Evolutionary conservation across 2,329 filamentous ascomycete species (phyloP).

Genomic region (Aureobasidium musti): DNA sequence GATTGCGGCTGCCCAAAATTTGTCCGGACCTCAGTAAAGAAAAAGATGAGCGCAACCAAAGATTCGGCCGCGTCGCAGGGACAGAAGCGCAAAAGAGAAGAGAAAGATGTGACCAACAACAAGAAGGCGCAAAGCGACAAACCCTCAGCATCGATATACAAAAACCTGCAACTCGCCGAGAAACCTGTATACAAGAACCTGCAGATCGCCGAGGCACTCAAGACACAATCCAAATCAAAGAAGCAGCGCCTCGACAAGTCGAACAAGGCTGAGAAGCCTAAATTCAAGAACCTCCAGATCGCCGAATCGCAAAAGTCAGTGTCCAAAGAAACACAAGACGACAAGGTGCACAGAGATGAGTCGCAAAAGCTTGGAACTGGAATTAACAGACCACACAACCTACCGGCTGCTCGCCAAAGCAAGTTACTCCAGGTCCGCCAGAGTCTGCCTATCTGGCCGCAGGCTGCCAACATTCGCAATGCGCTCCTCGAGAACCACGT

Average conservation of each 20-base stretch:
- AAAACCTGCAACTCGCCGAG: slow-evolving; percentile 19
- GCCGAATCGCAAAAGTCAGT: slow-evolving; percentile 8
- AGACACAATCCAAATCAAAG: slow-evolving; percentile 7
- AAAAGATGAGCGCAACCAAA: slow-evolving; percentile 9
- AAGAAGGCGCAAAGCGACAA: slow-evolving; percentile 12
- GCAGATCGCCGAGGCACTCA: background rate
- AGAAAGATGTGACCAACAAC: slow-evolving; percentile 9
- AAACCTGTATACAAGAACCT: slow-evolving; percentile 27
- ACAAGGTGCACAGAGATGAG: background rate
- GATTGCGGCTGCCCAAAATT: background rate
- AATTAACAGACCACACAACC: background rate
- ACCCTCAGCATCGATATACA: slow-evolving; percentile 10
- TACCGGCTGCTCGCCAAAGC: background rate
- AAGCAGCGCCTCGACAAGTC: background rate
- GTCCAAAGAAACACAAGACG: background rate
- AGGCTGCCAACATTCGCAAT: slow-evolving; percentile 68
- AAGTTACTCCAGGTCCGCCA: slow-evolving; percentile 39
- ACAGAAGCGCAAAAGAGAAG: slow-evolving; percentile 28
- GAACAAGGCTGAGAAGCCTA: background rate
- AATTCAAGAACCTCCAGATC: slow-evolving; percentile 27
- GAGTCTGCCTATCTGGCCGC: slow-evolving; percentile 76
- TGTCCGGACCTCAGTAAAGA: background rate
- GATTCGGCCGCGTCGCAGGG: slow-evolving; percentile 5
- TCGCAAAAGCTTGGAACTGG: background rate
- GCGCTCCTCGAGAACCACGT: slow-evolving; percentile 65